Evolutionary conservation across 2,329 filamentous ascomycete species (phyloP).

Genomic region (Aureobasidium sp.): DNA sequence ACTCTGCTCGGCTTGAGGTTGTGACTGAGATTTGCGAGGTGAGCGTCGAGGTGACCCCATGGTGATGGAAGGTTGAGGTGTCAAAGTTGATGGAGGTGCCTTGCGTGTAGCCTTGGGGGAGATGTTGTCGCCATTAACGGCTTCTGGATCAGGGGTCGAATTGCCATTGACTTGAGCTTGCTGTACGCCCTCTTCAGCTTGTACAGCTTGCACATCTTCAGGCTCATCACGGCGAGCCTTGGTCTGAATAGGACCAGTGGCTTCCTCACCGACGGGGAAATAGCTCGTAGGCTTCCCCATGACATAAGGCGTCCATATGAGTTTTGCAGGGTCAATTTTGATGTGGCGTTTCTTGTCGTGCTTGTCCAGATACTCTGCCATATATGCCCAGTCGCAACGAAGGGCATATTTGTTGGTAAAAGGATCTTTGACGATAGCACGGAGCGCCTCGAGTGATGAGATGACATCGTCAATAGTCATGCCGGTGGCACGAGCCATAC

Average conservation of each 20-base stretch:
- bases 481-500: slow-evolving; percentile 81
- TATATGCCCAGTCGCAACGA: slow-evolving; percentile 77
- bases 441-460: slow-evolving; percentile 81
- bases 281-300: slow-evolving; percentile 62
- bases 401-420: slow-evolving; percentile 84
- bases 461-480: slow-evolving; percentile 97
- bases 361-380: slow-evolving; percentile 77
- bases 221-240: slow-evolving; percentile 82
- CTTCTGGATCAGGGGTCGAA: slow-evolving; percentile 4
- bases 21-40: slow-evolving; percentile 23
- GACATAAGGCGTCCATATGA: slow-evolving; percentile 94
- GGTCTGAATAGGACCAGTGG: slow-evolving; percentile 55
- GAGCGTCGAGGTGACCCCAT: slow-evolving; percentile 25
- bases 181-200: slow-evolving; percentile 40
- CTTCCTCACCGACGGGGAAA: slow-evolving; percentile 32
- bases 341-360: slow-evolving; percentile 88
- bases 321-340: slow-evolving; percentile 67
- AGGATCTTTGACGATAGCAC: slow-evolving; percentile 83
- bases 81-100: slow-evolving; percentile 19
- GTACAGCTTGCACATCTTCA: slow-evolving; percentile 34
- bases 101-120: slow-evolving; percentile 14
- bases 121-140: not conserved
- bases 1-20: slow-evolving; percentile 20
- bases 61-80: slow-evolving; percentile 25
- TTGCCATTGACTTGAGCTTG: slow-evolving; percentile 22